Base-by-base conservation (phyloP, 1,284 basidiomycete species). In the Boletellus sp. region DNA sequence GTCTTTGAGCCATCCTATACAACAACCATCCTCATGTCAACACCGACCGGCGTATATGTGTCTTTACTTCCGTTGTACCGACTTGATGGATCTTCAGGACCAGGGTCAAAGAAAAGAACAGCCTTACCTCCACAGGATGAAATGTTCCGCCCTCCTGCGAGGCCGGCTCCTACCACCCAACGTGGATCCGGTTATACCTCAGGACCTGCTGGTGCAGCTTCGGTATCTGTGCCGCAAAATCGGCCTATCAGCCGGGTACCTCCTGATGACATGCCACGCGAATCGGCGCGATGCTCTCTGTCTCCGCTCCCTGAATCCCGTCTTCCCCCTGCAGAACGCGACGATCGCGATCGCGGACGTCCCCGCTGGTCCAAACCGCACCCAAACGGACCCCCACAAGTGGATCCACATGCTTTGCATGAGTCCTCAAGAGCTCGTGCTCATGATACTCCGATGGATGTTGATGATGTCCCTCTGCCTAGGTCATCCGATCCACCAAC, bases 91-190 rank as follows among this genome's bases (percentile, higher is more conserved):
- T 51, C 46, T 62, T 38, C 53, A 62, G 60, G 61, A 22, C 36
- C 47, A 48, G 62, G 44, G 48, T 50, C 57, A 40, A 66, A 63
- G 42, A 69, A 59, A 51, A 57, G 70, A 44, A 43, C 51, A 0
- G 69, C 70, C 8, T 48, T 73, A 7, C 69, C 64, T 46, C 53
- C 69, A 6, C 73, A 75, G 57, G 65, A 63, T 13, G 52, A 61
- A 25, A 56, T 51, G 0, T 75, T 63, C 47, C 60, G 60, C 13
- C 67, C 68, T 36, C 57, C 52, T 26, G 23, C 60, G 33, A 59
- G 56, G 30, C 27, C 36, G 8, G 36, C 39, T 13, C 41, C 58
- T 30, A 14, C 58, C 29, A 14, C 46, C 9, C 52, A 51, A 39
- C 65, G 47, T 39, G 47, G 52, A 1, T 32, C 38, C 19, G 32